These are phyloP conservation scores for Carpinus fangiana DNA, from an alignment of 306 rosid genomes.

Conservation along the genomic window DNA sequence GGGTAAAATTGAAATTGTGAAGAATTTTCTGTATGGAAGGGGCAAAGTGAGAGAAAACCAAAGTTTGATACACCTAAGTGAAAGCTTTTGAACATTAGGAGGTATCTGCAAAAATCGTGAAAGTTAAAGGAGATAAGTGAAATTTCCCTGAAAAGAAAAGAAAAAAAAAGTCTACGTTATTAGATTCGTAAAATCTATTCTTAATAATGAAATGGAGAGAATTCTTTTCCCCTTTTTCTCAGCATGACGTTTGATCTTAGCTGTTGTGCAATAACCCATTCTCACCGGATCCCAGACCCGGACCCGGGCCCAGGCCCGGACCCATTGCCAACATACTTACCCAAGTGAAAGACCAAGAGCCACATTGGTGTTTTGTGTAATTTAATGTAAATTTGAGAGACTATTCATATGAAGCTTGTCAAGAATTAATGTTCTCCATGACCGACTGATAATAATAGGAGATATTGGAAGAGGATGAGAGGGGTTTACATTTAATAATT, in stretches of 20 bases:
- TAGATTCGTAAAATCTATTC: too few relatives aligned
- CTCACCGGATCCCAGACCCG: conserved; percentile 19
- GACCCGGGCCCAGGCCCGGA: conserved; percentile 24
- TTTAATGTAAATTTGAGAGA: not conserved
- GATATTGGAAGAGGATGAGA: conserved; percentile 11
- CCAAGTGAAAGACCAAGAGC: conserved; percentile 11
- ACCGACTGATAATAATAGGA: conserved; percentile 1
- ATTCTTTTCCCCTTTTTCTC: not conserved
- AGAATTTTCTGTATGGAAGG: too few relatives aligned
- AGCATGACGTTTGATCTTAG: not conserved
- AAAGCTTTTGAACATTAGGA: too few relatives aligned
- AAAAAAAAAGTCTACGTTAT: too few relatives aligned
- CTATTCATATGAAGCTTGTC: not conserved
- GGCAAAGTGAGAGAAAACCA: too few relatives aligned
- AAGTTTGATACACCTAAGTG: too few relatives aligned
- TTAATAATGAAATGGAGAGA: too few relatives aligned
- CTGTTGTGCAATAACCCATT: too few relatives aligned
- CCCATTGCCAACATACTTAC: conserved; percentile 19
- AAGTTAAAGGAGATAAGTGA: too few relatives aligned
- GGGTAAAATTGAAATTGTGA: too few relatives aligned
- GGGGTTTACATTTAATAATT: conserved; percentile 18
- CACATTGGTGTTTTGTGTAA: not conserved
- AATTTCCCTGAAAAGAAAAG: too few relatives aligned
- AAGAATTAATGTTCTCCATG: not conserved
- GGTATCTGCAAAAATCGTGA: too few relatives aligned